phyloP scores from a whole-genome alignment of 164 flowering plant genomes.

The Stephania cephalantha region DNA sequence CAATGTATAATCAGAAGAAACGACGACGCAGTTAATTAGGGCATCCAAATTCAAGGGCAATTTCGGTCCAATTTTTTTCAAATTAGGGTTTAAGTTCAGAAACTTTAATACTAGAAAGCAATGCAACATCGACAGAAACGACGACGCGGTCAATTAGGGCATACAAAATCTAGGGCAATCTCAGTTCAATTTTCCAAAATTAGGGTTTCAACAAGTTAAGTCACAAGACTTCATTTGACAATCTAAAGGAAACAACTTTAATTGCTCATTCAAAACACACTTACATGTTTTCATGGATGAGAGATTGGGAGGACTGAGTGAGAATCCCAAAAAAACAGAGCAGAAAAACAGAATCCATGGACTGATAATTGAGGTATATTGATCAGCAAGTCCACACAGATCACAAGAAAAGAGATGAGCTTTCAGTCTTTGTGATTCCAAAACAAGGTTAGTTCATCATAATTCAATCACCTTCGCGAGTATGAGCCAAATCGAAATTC shows the following conservation, averaged over 20 bases:
- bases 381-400: neutral
- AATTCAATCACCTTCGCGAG: neutral
- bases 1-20: no score
- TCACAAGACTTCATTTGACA: neutral
- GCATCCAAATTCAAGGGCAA: neutral
- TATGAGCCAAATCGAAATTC: no score
- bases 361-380: constrained; percentile 5
- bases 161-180: no score
- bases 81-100: no score
- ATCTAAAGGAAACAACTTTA: no score
- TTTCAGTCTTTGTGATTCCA: neutral
- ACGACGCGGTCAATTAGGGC: neutral
- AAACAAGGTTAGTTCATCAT: neutral
- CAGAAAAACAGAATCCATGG: constrained; percentile 9
- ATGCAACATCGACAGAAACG: neutral
- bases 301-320: constrained; percentile 4
- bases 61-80: no score
- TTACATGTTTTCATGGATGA: constrained; percentile 9
- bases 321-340: constrained; percentile 7
- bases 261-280: no score
- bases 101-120: neutral
- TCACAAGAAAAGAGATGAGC: neutral
- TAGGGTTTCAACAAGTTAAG: neutral
- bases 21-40: neutral
- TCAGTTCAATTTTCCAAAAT: neutral